A percentile compares a stretch with the other conserved stretches of the same genome.
Conservation (phyloP, 768 basidiomycete genomes). For the Phanerodontia chrysosporium region DNA sequence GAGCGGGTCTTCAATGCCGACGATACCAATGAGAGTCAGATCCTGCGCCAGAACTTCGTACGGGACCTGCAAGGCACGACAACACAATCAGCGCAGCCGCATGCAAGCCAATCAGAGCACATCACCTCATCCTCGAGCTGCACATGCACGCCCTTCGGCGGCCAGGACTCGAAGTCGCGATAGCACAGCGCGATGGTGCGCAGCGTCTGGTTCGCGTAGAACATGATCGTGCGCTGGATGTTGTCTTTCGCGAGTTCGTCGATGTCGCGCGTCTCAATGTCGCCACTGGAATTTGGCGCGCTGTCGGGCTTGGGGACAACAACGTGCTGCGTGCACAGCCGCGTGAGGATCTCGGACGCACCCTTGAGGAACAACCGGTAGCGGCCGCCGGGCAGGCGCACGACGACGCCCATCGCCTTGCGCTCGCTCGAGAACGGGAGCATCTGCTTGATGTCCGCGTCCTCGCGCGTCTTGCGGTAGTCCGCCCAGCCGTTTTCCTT, state of each 20-base stretch:
- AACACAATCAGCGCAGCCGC: background rate
- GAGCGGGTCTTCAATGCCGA: conserved; percentile 95
- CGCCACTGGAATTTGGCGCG: conserved; percentile 10
- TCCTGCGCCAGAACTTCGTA: conserved; percentile 67
- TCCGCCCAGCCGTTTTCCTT: conserved; percentile 74
- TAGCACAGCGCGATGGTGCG: conserved; percentile 95
- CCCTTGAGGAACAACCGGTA: conserved; percentile 86
- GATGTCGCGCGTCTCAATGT: conserved; percentile 57
- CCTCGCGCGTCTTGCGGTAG: conserved; percentile 64
- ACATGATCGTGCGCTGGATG: conserved; percentile 89
- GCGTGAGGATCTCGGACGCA: conserved; percentile 88
- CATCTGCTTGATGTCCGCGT: conserved; percentile 69
- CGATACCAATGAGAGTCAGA: conserved; percentile 83
- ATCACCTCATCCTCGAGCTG: conserved; percentile 52
- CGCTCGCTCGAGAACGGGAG: conserved; percentile 91
- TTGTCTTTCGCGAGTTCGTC: conserved; percentile 71
- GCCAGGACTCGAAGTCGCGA: conserved; percentile 83
- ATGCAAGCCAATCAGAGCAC: conserved; percentile 13
- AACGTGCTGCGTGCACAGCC: conserved; percentile 69
- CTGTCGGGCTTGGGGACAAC: conserved; percentile 42
- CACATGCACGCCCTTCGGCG: conserved; percentile 47
- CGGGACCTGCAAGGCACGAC: conserved; percentile 41
- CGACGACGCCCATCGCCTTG: conserved; percentile 92
- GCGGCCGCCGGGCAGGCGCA: conserved; percentile 43
- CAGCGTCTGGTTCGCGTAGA: conserved; percentile 95